These are phyloP conservation scores for Komagataella kurtzmanii DNA, from an alignment of 805 yeast genomes.

Conservation along the genomic window DNA sequence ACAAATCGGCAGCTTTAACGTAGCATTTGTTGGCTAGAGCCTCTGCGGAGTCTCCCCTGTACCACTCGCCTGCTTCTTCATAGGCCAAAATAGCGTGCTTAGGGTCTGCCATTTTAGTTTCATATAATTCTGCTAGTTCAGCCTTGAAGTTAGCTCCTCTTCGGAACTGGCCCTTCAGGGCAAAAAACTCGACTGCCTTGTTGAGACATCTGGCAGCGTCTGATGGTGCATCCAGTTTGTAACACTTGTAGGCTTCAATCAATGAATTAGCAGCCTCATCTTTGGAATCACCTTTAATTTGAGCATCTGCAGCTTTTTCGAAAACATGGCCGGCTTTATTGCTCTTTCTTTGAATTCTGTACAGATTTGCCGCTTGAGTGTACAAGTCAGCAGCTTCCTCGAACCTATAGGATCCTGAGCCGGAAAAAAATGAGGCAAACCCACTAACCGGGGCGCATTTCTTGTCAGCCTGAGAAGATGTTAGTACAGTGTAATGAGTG, in stretches of 20 bases:
- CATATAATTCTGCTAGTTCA: conserved; percentile 83
- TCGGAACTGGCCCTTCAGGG: conserved; percentile 87
- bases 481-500: conserved; percentile 1
- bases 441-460: conserved; percentile 61
- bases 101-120: conserved; percentile 54
- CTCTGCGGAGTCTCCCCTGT: conserved; percentile 82
- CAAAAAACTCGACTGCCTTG: conserved; percentile 72
- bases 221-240: conserved; percentile 55
- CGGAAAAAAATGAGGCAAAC: conserved; percentile 54
- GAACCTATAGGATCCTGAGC: conserved; percentile 43
- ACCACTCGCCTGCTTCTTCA: conserved; percentile 95
- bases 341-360: conserved; percentile 62
- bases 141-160: conserved; percentile 90
- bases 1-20: conserved; percentile 79
- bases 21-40: conserved; percentile 83
- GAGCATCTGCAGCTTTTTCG: conserved; percentile 75
- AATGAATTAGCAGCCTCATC: conserved; percentile 89
- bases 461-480: conserved; percentile 43
- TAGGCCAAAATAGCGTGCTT: conserved; percentile 63
- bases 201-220: conserved; percentile 69
- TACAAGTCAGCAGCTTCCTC: conserved; percentile 93
- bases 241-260: conserved; percentile 85
- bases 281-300: conserved; percentile 56
- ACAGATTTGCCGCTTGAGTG: conserved; percentile 87
- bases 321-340: conserved; percentile 72